These are phyloP conservation scores for Santalum album DNA, from an alignment of 164 flowering plant species.

Conservation along the genomic window DNA sequence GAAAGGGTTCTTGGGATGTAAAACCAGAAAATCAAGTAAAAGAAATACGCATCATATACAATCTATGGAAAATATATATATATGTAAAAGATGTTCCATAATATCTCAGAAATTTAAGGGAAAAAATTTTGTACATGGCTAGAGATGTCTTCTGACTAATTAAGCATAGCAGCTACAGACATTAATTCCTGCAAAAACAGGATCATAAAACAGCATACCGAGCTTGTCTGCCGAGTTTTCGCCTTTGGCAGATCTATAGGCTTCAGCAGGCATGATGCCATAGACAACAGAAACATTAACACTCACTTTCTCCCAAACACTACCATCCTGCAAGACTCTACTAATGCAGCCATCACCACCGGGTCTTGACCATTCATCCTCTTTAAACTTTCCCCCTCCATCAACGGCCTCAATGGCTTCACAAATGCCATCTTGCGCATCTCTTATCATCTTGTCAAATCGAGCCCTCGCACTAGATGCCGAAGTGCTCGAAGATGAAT, in stretches of 20 bases:
- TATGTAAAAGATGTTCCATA: too few species aligned
- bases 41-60: background rate
- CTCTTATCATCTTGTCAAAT: slow-evolving; percentile 93
- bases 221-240: slow-evolving; percentile 52
- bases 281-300: slow-evolving; percentile 96
- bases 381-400: slow-evolving; percentile 69
- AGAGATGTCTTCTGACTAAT: background rate
- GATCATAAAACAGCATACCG: slow-evolving; percentile 30
- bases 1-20: slow-evolving; percentile 96
- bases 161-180: background rate
- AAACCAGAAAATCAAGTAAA: slow-evolving; percentile 43
- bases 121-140: background rate
- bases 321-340: slow-evolving; percentile 82
- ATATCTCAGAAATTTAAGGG: background rate
- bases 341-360: slow-evolving; percentile 98
- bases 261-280: slow-evolving; percentile 97
- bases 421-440: slow-evolving; percentile 73
- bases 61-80: background rate
- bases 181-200: background rate
- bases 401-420: slow-evolving; percentile 65
- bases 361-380: slow-evolving; percentile 92
- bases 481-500: slow-evolving; percentile 9
- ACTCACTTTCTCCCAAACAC: slow-evolving; percentile 92
- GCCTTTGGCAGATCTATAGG: slow-evolving; percentile 83
- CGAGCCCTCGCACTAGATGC: slow-evolving; percentile 45